Evolutionary conservation across 2,329 filamentous ascomycete genomes (phyloP), one percentile per base, ranked within the genome.

Genomic region (Thelonectria discophora): DNA sequence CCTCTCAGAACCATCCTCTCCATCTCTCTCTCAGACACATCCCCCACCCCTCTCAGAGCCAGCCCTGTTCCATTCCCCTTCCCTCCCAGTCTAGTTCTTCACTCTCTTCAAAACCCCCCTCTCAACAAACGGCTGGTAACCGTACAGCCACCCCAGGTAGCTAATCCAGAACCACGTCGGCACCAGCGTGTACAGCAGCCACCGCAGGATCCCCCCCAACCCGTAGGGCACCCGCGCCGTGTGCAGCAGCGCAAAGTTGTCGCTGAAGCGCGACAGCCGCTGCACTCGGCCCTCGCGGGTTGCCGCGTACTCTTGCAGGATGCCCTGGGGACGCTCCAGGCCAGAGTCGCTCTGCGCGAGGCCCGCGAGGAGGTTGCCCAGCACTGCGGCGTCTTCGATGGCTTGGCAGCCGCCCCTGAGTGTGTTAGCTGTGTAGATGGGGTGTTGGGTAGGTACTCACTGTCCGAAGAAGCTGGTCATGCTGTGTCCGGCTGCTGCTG

Each of bases 391-490:
- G 13, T 60, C 57, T 9, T 60, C 57, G 8, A 60, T 60, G 39
- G 57, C 57, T 37, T 60, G 57, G 20, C 57, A 60, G 15, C 57
- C 57, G 5, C 51, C 57, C 39, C 57, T 60, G 4, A 17, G 3
- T 12, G 15, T 17, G 50, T 55, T 12, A 55, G 45, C 40, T 18
- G 11, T 24, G 7, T 7, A 8, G 37, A 18, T 24, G 17, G 34
- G 11, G 2, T 7, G 24, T 27, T 37, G 37, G 37, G 27, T 37
- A 45, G 30, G n/a, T 12, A 60, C 57, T 60, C 39, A 60, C 57
- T 60, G 57, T 39, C 57, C 57, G 30, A 60, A 60, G 54, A 60
- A 60, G 50, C 57, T 60, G 2, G 57, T 60, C 57, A 60, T 60
- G 45, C 57, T 60, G 34, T 60, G 57, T 9, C 50, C 57, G 50